phyloP scores from a whole-genome alignment of 2,329 filamentous ascomycete genomes.

The Fusarium verticillioides region DNA sequence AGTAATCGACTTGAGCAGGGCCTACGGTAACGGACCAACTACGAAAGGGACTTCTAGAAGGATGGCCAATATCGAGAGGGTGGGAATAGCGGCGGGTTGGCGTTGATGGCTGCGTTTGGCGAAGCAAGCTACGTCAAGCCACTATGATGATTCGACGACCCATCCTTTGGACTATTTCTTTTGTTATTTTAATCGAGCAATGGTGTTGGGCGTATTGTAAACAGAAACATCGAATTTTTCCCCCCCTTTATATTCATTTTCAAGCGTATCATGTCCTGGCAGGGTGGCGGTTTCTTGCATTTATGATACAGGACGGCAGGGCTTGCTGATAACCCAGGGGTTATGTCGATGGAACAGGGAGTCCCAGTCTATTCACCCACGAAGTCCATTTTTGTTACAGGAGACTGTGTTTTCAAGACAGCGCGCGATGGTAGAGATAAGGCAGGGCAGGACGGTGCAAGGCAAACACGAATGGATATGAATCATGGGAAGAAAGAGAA shows the following conservation, averaged over 20 bases:
- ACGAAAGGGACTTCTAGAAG: conserved; percentile 8
- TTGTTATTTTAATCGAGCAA: conserved; percentile 47
- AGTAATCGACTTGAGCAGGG: conserved; percentile 6
- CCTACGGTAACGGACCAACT: not conserved
- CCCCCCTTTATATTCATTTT: conserved; percentile 16
- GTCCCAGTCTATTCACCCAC: conserved; percentile 20
- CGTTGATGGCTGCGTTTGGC: conserved; percentile 11
- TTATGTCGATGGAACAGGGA: conserved; percentile 16
- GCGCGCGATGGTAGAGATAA: conserved; percentile 9
- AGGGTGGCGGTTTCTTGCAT: conserved; percentile 14
- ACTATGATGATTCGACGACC: conserved; percentile 42
- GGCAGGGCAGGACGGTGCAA: not conserved
- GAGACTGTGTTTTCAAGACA: conserved; percentile 33
- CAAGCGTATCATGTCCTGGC: conserved; percentile 24
- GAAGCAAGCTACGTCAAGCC: conserved; percentile 32
- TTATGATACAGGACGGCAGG: conserved; percentile 3
- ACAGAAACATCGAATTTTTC: conserved; percentile 29
- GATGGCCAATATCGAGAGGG: conserved; percentile 14
- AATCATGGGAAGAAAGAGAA: too few species aligned
- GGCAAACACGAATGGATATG: too few species aligned
- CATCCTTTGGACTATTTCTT: conserved; percentile 40
- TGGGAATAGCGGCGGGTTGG: conserved; percentile 30
- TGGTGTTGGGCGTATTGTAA: conserved; percentile 49
- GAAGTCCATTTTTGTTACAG: conserved; percentile 10
- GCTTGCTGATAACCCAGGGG: too few species aligned